Evolutionary conservation across 495 filamentous ascomycete genomes (phyloP).

Genomic region (Usnea hakonensis): DNA sequence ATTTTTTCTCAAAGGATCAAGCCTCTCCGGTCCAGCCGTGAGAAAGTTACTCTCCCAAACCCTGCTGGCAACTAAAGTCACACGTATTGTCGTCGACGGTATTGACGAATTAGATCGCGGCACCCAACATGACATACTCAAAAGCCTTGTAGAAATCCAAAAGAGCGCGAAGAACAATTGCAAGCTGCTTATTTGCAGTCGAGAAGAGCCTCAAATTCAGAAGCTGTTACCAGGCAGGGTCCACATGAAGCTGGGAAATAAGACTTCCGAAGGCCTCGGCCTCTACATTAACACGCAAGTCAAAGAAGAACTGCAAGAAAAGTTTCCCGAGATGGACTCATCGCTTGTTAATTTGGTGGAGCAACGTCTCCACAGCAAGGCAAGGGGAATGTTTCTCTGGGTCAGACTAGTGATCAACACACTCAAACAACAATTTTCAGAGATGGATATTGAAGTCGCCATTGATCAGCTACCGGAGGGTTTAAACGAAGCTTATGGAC

Average conservation of each 20-base stretch:
- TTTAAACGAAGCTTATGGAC: conserved; percentile 16
- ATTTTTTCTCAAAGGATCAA: conserved; percentile 1
- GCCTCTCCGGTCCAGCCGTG: not conserved
- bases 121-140: conserved; percentile 2
- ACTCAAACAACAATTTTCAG: conserved; percentile 2
- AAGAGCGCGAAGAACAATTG: not conserved
- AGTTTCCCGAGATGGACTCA: not conserved
- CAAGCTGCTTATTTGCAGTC: conserved; percentile 15
- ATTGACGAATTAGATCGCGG: conserved; percentile 6
- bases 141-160: not conserved
- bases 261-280: conserved; percentile 3
- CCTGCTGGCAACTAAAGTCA: not conserved
- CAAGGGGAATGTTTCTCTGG: conserved; percentile 19
- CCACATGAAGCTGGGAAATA: conserved; percentile 2
- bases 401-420: conserved; percentile 14
- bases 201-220: conserved; percentile 9
- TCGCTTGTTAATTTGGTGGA: not conserved
- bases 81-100: conserved; percentile 13
- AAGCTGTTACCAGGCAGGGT: not conserved
- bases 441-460: conserved; percentile 1
- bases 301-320: not conserved
- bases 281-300: conserved; percentile 3
- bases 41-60: conserved; percentile 9
- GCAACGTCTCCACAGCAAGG: conserved; percentile 1
- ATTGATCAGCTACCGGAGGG: conserved; percentile 13